Conservation (phyloP, 257 asterid genomes). For the Salvia hispanica region DNA sequence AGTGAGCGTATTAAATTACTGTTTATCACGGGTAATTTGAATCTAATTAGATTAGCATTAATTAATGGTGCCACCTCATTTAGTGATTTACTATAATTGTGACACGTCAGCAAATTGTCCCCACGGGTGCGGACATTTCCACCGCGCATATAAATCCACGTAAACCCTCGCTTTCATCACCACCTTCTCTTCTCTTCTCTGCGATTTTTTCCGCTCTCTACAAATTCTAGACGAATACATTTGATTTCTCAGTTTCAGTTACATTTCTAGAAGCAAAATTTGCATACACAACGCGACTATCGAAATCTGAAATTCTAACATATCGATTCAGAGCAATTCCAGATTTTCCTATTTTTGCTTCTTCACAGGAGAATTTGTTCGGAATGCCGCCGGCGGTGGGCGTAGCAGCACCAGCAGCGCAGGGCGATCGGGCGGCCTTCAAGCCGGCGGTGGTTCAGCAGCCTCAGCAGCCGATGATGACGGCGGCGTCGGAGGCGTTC, state of each 20-base stretch:
- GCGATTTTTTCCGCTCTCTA: conserved; percentile 29
- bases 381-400: conserved; percentile 90
- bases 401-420: conserved; percentile 39
- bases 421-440: conserved; percentile 51
- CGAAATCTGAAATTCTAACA: conserved; percentile 18
- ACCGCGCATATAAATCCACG: conserved; percentile 36
- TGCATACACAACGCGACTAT: conserved; percentile 23
- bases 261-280: conserved; percentile 17
- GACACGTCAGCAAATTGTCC: conserved; percentile 38
- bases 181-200: conserved; percentile 25
- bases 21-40: too few relatives aligned
- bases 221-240: conserved; percentile 3
- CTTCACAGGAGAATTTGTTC: conserved; percentile 28
- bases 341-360: neutral
- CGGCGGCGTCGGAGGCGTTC: conserved; percentile 53
- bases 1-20: too few relatives aligned
- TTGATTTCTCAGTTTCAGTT: too few relatives aligned
- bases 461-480: conserved; percentile 48
- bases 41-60: neutral
- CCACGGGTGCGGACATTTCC: conserved; percentile 48
- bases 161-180: conserved; percentile 52
- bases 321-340: neutral
- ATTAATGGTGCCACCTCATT: conserved; percentile 25
- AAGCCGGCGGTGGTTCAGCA: conserved; percentile 48
- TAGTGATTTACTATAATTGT: neutral